These are phyloP conservation scores for Cyberlindnera petersonii DNA, from an alignment of 805 yeast genomes.

Conservation along the genomic window DNA sequence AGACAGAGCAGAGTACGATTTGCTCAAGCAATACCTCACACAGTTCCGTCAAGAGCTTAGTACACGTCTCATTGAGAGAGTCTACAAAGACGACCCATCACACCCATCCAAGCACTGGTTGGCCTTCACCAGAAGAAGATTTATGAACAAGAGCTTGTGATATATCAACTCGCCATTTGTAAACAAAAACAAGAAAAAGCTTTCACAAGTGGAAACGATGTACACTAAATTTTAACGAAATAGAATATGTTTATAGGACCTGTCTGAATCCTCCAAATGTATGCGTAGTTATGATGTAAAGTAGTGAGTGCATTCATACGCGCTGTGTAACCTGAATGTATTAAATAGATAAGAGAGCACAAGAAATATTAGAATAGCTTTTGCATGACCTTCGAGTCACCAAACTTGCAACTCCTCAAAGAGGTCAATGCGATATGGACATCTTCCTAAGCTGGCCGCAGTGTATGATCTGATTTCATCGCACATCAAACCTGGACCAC, in stretches of 20 bases:
- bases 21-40: slow-evolving; percentile 74
- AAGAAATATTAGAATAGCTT: neutral
- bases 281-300: too few species aligned
- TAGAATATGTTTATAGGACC: neutral
- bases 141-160: slow-evolving; percentile 82
- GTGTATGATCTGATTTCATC: slow-evolving; percentile 51
- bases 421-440: slow-evolving; percentile 55
- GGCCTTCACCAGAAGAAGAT: slow-evolving; percentile 90
- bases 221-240: slow-evolving; percentile 1
- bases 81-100: slow-evolving; percentile 56
- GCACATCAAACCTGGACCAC: slow-evolving; percentile 65
- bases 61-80: slow-evolving; percentile 66
- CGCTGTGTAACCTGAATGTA: too few species aligned
- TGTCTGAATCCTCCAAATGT: neutral
- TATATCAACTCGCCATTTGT: neutral
- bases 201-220: neutral
- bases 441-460: slow-evolving; percentile 37
- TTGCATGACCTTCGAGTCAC: slow-evolving; percentile 32
- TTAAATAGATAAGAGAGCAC: too few species aligned
- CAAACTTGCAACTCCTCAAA: slow-evolving; percentile 76
- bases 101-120: slow-evolving; percentile 91
- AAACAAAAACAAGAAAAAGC: neutral
- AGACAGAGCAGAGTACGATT: slow-evolving; percentile 70
- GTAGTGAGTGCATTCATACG: too few species aligned
- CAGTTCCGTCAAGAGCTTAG: slow-evolving; percentile 96